Evolutionary conservation across 1,284 basidiomycete genomes (phyloP).

Genomic region (Phenoliferia sp.): DNA sequence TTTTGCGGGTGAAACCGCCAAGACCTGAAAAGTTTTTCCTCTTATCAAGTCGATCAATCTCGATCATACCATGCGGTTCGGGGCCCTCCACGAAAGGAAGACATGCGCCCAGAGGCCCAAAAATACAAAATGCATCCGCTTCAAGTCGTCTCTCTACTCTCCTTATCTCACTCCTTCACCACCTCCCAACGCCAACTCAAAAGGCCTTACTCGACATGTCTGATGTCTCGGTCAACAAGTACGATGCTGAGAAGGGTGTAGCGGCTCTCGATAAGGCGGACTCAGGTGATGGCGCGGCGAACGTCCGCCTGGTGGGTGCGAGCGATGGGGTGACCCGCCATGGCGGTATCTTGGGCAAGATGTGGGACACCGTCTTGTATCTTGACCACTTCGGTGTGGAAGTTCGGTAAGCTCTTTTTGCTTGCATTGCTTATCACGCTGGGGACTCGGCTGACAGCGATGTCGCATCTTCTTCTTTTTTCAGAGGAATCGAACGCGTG

Average conservation of each 20-base stretch:
- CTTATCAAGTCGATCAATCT: too few species aligned
- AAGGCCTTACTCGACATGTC: not conserved
- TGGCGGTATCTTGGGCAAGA: constrained; percentile 5
- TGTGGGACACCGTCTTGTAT: constrained; percentile 26
- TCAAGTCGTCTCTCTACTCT: too few species aligned
- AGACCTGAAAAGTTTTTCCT: too few species aligned
- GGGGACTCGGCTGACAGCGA: not conserved
- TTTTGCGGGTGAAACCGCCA: too few species aligned
- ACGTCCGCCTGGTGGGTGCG: constrained; percentile 15
- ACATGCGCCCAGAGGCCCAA: too few species aligned
- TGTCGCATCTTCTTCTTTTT: not conserved
- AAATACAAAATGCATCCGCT: too few species aligned
- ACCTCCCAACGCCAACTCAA: not conserved
- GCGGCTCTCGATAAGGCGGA: not conserved
- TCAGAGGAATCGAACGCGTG: not conserved
- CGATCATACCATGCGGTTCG: too few species aligned
- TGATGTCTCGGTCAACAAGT: not conserved
- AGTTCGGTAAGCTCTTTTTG: constrained; percentile 6
- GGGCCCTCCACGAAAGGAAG: too few species aligned
- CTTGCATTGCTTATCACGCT: not conserved
- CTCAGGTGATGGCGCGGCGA: not conserved
- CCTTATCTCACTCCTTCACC: not conserved
- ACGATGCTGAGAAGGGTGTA: constrained; percentile 1
- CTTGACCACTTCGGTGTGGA: constrained; percentile 31
- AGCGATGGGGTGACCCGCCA: constrained; percentile 17